Evolutionary conservation across 768 basidiomycete genomes (phyloP), one percentile per base, ranked within the genome.

Genomic region (Saitozyma sp.): DNA sequence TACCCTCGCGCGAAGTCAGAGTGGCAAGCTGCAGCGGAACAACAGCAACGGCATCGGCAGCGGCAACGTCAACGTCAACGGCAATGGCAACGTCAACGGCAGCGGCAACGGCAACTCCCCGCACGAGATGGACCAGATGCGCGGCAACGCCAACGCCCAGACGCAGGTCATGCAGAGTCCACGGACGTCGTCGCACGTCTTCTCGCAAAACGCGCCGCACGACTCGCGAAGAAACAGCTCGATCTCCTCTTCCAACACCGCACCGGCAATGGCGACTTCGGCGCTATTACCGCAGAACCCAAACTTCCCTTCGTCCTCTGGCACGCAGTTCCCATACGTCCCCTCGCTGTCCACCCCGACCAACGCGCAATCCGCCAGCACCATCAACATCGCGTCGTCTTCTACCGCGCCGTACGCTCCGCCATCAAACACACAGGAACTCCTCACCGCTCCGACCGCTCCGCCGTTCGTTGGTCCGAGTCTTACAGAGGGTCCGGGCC

Each of bases 401-500:
- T 75, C 69, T 19, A 62, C 59, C 13, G 68, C 59, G n/a, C 74
- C 67, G 9, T 78, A 67, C 56, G 74, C 69, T 9, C 73, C 69
- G 16, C 71, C 63, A 1, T 64, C 67, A 54, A 75, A 69, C 54
- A 71, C 59, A 16, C 63, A 46, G 41, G 63, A 51, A 17, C 55
- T 66, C 13, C 63, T 68, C 49, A 62, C 57, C 29, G 68, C 59
- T 50, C 73, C 65, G 38, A 66, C 61, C 54, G 62, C 56, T 11
- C 69, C 64, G 41, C 62, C 60, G 9, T 58, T 60, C 55, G 59
- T 56, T 41, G 69, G 54, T 17, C 74, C 55, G 42, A 55, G 20
- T 45, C 59, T 68, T 16, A 50, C 68, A 37, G 76, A 72, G 46
- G 74, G 76, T 29, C 79, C 80, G 1, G 82, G 82, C 2, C 83